phyloP scores from a whole-genome alignment of 2,329 filamentous ascomycete species.

The Pseudopithomyces chartarum region DNA sequence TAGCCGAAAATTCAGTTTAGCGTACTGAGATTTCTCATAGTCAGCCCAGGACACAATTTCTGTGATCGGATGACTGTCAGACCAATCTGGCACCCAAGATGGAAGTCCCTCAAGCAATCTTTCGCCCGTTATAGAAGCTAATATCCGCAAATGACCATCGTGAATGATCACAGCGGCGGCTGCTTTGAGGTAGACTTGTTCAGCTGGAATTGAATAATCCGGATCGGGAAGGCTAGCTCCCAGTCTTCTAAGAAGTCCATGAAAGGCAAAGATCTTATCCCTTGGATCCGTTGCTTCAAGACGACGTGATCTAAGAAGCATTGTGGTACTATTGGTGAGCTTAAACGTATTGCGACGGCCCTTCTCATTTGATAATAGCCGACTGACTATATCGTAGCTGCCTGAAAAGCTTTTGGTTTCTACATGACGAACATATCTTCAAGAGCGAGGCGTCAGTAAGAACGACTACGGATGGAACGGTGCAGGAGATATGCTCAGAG shows the following conservation, averaged over 20 bases:
- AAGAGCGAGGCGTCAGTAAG: too few species aligned
- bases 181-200: background rate
- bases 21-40: background rate
- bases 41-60: conserved; percentile 5
- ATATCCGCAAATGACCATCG: background rate
- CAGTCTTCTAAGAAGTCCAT: background rate
- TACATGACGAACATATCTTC: too few species aligned
- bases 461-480: too few species aligned
- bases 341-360: background rate
- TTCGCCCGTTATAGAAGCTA: background rate
- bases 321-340: conserved; percentile 1
- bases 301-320: background rate
- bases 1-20: background rate
- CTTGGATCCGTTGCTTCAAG: conserved; percentile 2
- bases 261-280: conserved; percentile 8
- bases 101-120: background rate
- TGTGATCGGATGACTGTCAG: background rate
- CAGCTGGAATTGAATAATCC: background rate
- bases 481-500: too few species aligned
- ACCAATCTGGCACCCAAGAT: conserved; percentile 9
- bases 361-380: too few species aligned
- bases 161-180: background rate
- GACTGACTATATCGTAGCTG: too few species aligned
- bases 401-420: too few species aligned
- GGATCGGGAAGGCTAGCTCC: background rate